Conservation (phyloP, 441 rosid species). For the Breynia disticha region DNA sequence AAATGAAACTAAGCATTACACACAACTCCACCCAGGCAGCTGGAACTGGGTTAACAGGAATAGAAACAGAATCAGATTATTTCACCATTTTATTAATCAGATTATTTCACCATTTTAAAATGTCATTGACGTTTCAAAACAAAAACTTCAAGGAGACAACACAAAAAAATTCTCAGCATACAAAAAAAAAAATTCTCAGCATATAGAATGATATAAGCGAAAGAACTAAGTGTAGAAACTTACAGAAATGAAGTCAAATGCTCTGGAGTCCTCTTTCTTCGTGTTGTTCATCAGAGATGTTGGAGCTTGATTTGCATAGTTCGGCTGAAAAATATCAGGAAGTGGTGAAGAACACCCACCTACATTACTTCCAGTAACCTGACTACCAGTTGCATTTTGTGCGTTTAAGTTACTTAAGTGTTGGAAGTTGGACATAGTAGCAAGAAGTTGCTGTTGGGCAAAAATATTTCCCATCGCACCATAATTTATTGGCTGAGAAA, state of each 20-base stretch:
- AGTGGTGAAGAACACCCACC: constrained; percentile 39
- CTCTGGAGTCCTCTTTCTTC: constrained; percentile 82
- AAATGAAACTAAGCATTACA: too few species aligned
- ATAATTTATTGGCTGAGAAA: constrained; percentile 62
- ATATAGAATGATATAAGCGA: neutral
- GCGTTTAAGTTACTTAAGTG: constrained; percentile 46
- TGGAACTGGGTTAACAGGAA: too few species aligned
- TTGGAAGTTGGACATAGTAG: constrained; percentile 69
- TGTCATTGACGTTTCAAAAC: too few species aligned
- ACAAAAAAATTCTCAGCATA: neutral
- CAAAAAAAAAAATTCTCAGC: neutral
- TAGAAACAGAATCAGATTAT: too few species aligned
- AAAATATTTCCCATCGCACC: constrained; percentile 61
- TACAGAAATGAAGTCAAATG: constrained; percentile 95
- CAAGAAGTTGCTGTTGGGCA: constrained; percentile 79
- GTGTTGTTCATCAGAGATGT: constrained; percentile 46
- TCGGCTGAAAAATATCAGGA: constrained; percentile 86
- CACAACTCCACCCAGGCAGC: too few species aligned
- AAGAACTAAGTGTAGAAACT: constrained; percentile 30
- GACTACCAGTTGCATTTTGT: constrained; percentile 33
- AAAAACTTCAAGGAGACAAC: neutral
- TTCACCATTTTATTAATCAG: too few species aligned
- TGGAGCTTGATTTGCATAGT: constrained; percentile 46
- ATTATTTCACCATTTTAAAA: too few species aligned
- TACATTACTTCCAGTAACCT: constrained; percentile 29